Conservation (phyloP, 1,139 yeast species). For the Yamadazyma epiphylla region DNA sequence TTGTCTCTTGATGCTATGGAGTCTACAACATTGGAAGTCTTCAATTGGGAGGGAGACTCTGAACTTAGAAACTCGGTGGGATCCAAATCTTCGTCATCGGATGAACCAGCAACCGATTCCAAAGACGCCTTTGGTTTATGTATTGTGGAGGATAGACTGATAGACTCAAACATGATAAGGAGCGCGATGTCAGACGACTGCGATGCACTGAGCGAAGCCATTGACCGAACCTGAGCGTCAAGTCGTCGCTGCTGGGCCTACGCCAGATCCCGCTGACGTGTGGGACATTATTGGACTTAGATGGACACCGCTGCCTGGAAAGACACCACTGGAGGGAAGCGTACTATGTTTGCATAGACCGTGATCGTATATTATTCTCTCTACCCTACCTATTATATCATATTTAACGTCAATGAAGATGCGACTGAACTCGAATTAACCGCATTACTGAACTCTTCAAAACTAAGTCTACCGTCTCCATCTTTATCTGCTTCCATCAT, state of each 20-base stretch:
- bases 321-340: too few relatives aligned
- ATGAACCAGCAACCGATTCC: conserved; percentile 15
- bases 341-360: too few relatives aligned
- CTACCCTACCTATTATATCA: conserved; percentile 28
- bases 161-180: conserved; percentile 12
- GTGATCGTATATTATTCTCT: too few relatives aligned
- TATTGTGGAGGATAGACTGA: conserved; percentile 15
- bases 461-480: conserved; percentile 84
- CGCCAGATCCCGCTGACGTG: too few relatives aligned
- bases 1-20: not conserved
- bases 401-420: conserved; percentile 50
- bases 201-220: not conserved
- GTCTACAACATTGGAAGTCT: not conserved
- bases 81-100: conserved; percentile 27
- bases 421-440: conserved; percentile 68
- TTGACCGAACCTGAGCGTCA: too few relatives aligned
- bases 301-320: too few relatives aligned
- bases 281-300: too few relatives aligned
- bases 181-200: not conserved
- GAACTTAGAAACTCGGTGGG: conserved; percentile 28
- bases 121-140: conserved; percentile 5
- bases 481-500: conserved; percentile 92
- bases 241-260: too few relatives aligned
- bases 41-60: conserved; percentile 10
- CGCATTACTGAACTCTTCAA: conserved; percentile 79